A percentile compares a stretch with the other conserved stretches of the same genome.
Conservation (phyloP, 306 rosid species). For the Gynostemma pentaphyllum region DNA sequence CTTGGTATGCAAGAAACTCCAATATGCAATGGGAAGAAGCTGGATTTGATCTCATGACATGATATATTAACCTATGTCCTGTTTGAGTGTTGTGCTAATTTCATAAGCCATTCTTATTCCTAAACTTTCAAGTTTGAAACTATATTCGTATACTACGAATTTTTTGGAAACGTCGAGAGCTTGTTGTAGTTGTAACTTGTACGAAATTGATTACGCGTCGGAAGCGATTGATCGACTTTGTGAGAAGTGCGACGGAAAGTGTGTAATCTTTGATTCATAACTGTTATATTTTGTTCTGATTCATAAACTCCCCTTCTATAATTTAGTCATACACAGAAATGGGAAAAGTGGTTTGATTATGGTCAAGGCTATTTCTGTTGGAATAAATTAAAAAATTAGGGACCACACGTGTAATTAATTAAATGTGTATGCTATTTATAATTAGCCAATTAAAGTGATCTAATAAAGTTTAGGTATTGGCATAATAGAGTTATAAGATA, state of each 20-base stretch:
- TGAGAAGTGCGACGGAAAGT: slow-evolving; percentile 68
- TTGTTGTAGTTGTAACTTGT: slow-evolving; percentile 30
- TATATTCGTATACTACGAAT: background rate
- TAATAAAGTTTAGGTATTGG: too few species aligned
- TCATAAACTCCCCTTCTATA: too few species aligned
- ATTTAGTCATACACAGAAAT: too few species aligned
- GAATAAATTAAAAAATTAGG: too few species aligned
- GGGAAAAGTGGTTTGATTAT: too few species aligned
- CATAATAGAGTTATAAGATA: too few species aligned
- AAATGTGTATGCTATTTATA: too few species aligned
- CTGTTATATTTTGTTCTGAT: too few species aligned
- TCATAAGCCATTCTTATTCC: background rate
- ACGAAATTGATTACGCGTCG: slow-evolving; percentile 75
- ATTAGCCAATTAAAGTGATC: too few species aligned
- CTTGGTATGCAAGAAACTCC: background rate
- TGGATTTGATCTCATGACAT: background rate
- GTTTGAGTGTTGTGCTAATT: background rate
- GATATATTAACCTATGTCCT: background rate
- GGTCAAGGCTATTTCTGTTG: too few species aligned
- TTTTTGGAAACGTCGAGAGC: background rate
- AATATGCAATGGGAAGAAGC: background rate
- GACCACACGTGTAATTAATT: too few species aligned
- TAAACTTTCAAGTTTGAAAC: background rate
- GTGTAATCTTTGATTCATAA: slow-evolving; percentile 62
- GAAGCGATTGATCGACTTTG: slow-evolving; percentile 60